Evolutionary conservation across 495 filamentous ascomycete species (phyloP), one percentile per base, ranked within the genome.

Genomic region (Astrothelium subdiscretum): DNA sequence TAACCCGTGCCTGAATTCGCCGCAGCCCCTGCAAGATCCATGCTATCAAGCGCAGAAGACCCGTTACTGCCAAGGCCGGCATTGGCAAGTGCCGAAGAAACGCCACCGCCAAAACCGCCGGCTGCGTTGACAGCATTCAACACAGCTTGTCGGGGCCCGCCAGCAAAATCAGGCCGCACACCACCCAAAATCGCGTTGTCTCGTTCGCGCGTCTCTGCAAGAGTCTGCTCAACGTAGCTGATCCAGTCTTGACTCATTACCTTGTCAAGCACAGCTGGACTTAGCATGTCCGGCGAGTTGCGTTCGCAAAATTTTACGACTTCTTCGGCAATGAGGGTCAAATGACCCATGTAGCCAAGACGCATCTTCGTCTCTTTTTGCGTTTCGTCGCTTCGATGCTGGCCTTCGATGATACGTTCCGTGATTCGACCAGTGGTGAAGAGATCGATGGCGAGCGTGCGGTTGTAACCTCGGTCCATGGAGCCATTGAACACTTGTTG

Each of bases 401-500:
- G 94, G 43, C 94, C 94, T 66, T 91, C 87, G 61, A 97, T 86
- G 69, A 99, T 96, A 35, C 87, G 84, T 67, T 90, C 87, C 2
- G 92, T 97, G 64, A 99, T 89, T 61, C 87, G 85, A 8, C 91
- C 92, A 32, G 83, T 86, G 67, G 94, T 88, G 59, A 96, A 96
- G 32, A 99, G 84, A 72, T 95, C 43, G 48, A 96, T 87, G 27
- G 94, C 92, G n/a, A 99, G 81, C 44, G 84, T 85, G 8, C 90
- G 86, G 74, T 99, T 99, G 72, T 85, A 97, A 15, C 94, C 91
- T 59, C 91, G 87, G 66, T 97, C 92, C 89, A 99, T 96, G 13
- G 89, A 89, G 0, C 95, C 94, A 70, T 99, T 99, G 75, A 99
- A 98, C 0, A 99, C 95, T 76, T 99, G 94, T 72, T 99, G 94